Base-by-base conservation (phyloP, 352 stramenopile species). In the Globisporangium acanthophoron region DNA sequence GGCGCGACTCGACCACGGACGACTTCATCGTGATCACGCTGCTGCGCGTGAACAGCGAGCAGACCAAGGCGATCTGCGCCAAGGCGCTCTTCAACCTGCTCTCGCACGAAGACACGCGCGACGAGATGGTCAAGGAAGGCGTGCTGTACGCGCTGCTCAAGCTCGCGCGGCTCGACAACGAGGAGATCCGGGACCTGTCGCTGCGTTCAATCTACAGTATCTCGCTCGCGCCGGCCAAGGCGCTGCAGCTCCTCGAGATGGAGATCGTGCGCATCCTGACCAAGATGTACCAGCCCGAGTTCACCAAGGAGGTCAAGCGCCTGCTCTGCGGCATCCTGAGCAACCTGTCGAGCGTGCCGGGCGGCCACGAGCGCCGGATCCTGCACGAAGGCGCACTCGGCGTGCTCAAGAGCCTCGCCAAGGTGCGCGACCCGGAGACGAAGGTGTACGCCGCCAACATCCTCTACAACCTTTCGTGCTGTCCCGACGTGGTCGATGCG, bases 1-100 rank as follows among this genome's bases (percentile, higher is more conserved):
- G 81, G 81, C 64, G 67, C 12, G 75, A 93, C 51, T 61, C 70
- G 2, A 92, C 80, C 37, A 82, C 87, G 29, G 85, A 87, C 16
- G 87, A 95, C 58, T 94, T 95, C 56, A 90, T 95, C 50, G 87
- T 94, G 33, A 89, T 94, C 64, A 88, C 84, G 20, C 56, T 96
- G 3, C 55, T 96, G 59, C 84, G 85, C 20, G 71, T 94, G 15
- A 96, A 96, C 63, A 87, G 73, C 59, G 74, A 79, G 48, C 58
- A 83, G 58, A 95, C 85, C 21, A 95, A 96, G 55, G 77, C 81
- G 45, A 88, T 93, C 16, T 95, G 85, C 45, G 76, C 84, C 41
- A 86, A 88, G 55, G 77, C 80, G 16, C 70, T 96, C 37, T 96
- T 96, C 59, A 96, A 95, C 54, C 54, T 96, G 24, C 65, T 96